phyloP scores from a whole-genome alignment of 1,284 basidiomycete species.

The Trichosporon faecale region DNA sequence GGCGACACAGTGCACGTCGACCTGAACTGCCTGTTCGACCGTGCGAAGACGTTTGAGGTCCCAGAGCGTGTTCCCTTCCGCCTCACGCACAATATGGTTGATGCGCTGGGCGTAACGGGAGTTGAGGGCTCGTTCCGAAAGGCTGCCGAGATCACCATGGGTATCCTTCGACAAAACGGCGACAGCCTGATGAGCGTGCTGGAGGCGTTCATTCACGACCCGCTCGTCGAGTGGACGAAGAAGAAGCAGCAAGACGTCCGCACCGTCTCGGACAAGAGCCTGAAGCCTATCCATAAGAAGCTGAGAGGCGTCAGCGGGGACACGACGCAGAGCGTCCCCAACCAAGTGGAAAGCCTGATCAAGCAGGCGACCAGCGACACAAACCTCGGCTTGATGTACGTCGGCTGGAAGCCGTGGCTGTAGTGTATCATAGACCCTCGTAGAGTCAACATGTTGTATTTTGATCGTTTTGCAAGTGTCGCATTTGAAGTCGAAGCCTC shows the following conservation, averaged over 20 bases:
- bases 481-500: neutral
- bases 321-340: conserved; percentile 64
- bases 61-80: conserved; percentile 94
- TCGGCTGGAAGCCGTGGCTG: conserved; percentile 82
- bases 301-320: conserved; percentile 65
- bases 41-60: conserved; percentile 83
- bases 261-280: conserved; percentile 66
- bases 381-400: conserved; percentile 62
- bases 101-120: conserved; percentile 89
- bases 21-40: conserved; percentile 97
- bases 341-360: conserved; percentile 84
- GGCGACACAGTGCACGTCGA: conserved; percentile 97
- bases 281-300: conserved; percentile 78
- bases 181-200: conserved; percentile 94
- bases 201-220: conserved; percentile 97
- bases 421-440: conserved; percentile 26
- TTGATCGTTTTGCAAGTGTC: neutral
- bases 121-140: conserved; percentile 93
- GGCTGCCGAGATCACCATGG: conserved; percentile 87
- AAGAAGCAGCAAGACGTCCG: conserved; percentile 52
- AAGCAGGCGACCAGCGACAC: conserved; percentile 71
- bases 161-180: conserved; percentile 82
- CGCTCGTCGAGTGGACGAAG: conserved; percentile 92
- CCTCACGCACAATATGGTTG: conserved; percentile 89
- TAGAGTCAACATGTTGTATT: conserved; percentile 8